These are phyloP conservation scores for Zygosaccharomyces siamensis DNA, from an alignment of 805 yeast genomes.

Conservation along the genomic window DNA sequence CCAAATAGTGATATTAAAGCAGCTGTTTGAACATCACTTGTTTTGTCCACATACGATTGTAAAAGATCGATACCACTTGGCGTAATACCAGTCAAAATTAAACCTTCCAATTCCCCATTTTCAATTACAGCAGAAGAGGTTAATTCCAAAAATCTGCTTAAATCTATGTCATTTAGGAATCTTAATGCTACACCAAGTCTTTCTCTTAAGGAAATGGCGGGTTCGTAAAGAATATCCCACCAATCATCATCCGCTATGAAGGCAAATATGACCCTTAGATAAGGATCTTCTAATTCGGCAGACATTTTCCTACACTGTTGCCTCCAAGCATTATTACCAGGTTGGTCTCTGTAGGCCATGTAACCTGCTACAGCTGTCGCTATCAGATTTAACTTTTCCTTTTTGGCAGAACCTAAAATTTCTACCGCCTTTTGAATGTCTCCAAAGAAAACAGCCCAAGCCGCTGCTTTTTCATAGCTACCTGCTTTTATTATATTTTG, in stretches of 20 bases:
- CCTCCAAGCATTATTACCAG: conserved; percentile 76
- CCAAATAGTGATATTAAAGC: conserved; percentile 76
- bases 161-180: conserved; percentile 73
- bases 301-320: conserved; percentile 88
- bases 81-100: conserved; percentile 87
- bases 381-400: conserved; percentile 67
- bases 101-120: conserved; percentile 86
- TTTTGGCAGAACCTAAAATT: conserved; percentile 68
- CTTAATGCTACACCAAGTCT: conserved; percentile 86
- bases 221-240: conserved; percentile 93
- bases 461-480: conserved; percentile 85
- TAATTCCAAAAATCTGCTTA: conserved; percentile 64
- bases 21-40: conserved; percentile 89
- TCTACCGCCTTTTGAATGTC: conserved; percentile 76
- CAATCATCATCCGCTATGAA: conserved; percentile 91
- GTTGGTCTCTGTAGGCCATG: conserved; percentile 38
- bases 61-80: conserved; percentile 74
- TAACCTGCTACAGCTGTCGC: conserved; percentile 94
- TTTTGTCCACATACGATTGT: conserved; percentile 82
- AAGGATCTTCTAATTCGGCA: conserved; percentile 84
- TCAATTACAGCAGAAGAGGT: conserved; percentile 66
- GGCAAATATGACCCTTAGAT: conserved; percentile 86
- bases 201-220: conserved; percentile 81
- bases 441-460: conserved; percentile 95
- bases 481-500: conserved; percentile 51